These are phyloP conservation scores for Akanthomyces lecanii DNA, from an alignment of 2,329 filamentous ascomycete genomes.

Conservation along the genomic window DNA sequence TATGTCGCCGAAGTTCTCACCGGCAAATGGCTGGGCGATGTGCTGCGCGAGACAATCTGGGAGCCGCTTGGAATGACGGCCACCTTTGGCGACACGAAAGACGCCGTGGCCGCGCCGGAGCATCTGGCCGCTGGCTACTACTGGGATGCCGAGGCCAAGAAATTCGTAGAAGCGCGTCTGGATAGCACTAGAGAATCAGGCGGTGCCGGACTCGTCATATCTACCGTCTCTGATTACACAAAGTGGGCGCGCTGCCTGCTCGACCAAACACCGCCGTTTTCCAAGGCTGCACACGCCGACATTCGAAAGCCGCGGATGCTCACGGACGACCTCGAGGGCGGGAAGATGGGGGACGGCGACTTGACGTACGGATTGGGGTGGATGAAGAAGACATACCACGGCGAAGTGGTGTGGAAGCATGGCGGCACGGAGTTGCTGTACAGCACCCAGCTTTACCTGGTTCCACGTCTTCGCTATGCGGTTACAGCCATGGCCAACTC, in stretches of 20 bases:
- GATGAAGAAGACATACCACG: constrained; percentile 12
- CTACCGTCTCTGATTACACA: constrained; percentile 46
- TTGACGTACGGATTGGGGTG: constrained; percentile 12
- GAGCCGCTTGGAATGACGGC: constrained; percentile 43
- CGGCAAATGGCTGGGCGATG: constrained; percentile 34
- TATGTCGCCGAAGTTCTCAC: constrained; percentile 44
- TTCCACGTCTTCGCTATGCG: neutral
- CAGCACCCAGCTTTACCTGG: constrained; percentile 4
- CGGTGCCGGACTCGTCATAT: constrained; percentile 41
- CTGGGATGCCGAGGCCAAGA: constrained; percentile 29
- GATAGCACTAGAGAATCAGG: constrained; percentile 28
- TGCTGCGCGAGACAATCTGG: constrained; percentile 41
- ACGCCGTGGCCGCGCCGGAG: constrained; percentile 24
- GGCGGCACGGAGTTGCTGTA: neutral
- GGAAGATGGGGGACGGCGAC: neutral
- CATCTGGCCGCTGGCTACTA: constrained; percentile 40
- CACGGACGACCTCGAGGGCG: neutral
- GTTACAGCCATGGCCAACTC: constrained; percentile 10
- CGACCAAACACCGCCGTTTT: constrained; percentile 25
- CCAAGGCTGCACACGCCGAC: constrained; percentile 24
- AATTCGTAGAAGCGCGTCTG: constrained; percentile 26
- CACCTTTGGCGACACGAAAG: constrained; percentile 32
- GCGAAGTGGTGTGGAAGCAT: constrained; percentile 9
- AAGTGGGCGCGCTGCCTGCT: constrained; percentile 50
- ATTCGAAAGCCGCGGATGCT: constrained; percentile 13